Evolutionary conservation across 2,329 filamentous ascomycete genomes (phyloP), one percentile per base, ranked within the genome.

Genomic region (Alternaria atra): DNA sequence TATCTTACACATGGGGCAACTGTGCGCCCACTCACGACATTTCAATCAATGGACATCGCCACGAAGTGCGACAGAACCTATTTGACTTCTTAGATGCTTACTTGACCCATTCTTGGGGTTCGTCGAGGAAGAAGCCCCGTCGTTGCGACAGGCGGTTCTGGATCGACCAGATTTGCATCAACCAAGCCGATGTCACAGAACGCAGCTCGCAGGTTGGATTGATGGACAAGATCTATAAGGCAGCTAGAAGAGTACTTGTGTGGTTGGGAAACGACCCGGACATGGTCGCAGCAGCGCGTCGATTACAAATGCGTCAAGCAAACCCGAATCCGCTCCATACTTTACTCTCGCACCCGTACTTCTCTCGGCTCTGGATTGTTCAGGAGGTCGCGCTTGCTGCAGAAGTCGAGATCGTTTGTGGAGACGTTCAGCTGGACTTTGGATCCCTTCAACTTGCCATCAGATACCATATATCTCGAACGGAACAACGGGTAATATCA

Each of bases 91-190:
- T 47, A 20, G 1, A 8, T 1, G n/a, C 44, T 3, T 47, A 47
- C 3, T 5, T 2, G 5, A 17, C 2, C 0, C 17, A 23, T 17
- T 0, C 10, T 2, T 42, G 39, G 39, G 39, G 39, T 0, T 4
- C 12, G n/a, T 2, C 0, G n/a, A 6, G 1, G 1, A 1, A 0
- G 2, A 40, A 5, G 5, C 39, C 39, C 0, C 9, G 12, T 1
- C 13, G 20, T 2, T 20, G 20, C 20, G 20, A 20, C 20, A 20
- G 20, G 20, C 20, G 20, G 20, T 42, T 6, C 23, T 47, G 44
- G 44, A 47, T 47, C 17, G 44, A 47, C n/a, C 44, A 47, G 44
- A 47, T 47, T 2, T 47, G 44, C 9, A 47, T 47, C 25, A 17
- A 47, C 4, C 44, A 47, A 2, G 23, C 15, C 2, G 29, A 47